A percentile compares a stretch with the other conserved stretches of the same genome.
Conservation (phyloP, 2,329 filamentous ascomycete species). For the Blastomyces parvus region DNA sequence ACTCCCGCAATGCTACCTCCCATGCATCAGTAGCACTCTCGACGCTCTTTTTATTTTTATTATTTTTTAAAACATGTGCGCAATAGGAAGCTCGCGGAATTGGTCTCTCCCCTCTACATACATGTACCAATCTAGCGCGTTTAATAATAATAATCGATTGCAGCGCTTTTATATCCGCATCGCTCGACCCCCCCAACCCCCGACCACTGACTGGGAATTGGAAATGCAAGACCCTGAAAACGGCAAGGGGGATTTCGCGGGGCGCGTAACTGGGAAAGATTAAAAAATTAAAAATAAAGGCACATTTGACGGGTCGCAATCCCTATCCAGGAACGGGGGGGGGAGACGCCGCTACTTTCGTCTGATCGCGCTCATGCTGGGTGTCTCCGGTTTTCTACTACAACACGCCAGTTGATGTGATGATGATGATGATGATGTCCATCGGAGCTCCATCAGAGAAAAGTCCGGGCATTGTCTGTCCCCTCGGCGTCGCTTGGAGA, state of each 20-base stretch:
- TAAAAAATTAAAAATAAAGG: not conserved
- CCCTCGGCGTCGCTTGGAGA: not conserved
- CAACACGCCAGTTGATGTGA: not conserved
- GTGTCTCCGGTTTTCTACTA: not conserved
- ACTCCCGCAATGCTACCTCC: not conserved
- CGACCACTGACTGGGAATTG: not conserved
- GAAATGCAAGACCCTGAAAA: not conserved
- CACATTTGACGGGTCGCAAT: not conserved
- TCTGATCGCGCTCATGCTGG: not conserved
- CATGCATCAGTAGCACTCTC: too few relatives aligned
- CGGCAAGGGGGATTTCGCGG: not conserved
- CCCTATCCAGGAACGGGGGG: not conserved
- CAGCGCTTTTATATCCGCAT: not conserved
- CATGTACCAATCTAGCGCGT: not conserved
- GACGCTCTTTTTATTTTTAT: too few relatives aligned
- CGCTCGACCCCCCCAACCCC: not conserved
- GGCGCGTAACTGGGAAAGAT: not conserved
- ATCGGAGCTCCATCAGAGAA: not conserved
- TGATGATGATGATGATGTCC: too few relatives aligned
- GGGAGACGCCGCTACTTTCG: slow-evolving; percentile 1
- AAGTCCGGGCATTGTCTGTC: not conserved
- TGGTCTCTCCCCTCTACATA: too few relatives aligned
- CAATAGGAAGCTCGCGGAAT: not conserved
- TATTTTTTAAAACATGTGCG: not conserved
- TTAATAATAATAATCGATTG: not conserved